A percentile compares a stretch with the other conserved stretches of the same genome.
These are phyloP conservation scores for Saccharomyces eubayanus DNA, from an alignment of 805 yeast species.

Conservation along the genomic window DNA sequence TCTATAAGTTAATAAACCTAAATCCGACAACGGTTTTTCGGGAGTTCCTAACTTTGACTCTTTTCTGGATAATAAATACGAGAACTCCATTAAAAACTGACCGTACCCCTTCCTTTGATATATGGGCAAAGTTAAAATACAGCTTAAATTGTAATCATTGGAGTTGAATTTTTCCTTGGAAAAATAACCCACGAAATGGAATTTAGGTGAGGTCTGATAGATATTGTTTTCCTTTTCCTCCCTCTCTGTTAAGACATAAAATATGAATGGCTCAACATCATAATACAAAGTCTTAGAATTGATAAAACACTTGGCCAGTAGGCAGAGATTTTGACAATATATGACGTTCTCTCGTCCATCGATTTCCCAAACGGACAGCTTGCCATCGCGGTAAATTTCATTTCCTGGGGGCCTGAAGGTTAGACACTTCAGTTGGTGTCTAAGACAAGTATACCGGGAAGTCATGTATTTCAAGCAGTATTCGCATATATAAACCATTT, in stretches of 20 bases:
- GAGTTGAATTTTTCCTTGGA: slow-evolving; percentile 74
- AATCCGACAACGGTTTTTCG: slow-evolving; percentile 83
- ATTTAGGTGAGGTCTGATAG: slow-evolving; percentile 23
- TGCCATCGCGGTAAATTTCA: slow-evolving; percentile 70
- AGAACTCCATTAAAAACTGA: slow-evolving; percentile 76
- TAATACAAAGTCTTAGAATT: slow-evolving; percentile 88
- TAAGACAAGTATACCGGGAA: slow-evolving; percentile 52
- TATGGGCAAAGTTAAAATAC: slow-evolving; percentile 83
- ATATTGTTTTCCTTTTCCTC: slow-evolving; percentile 33
- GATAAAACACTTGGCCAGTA: slow-evolving; percentile 79
- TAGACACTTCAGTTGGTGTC: slow-evolving; percentile 74
- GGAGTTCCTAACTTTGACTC: slow-evolving; percentile 85
- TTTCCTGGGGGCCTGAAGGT: slow-evolving; percentile 72
- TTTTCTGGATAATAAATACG: slow-evolving; percentile 65
- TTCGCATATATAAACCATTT: slow-evolving; percentile 69
- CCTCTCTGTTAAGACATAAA: slow-evolving; percentile 72
- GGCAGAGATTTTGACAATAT: slow-evolving; percentile 84
- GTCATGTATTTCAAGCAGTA: slow-evolving; percentile 73
- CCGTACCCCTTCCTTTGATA: slow-evolving; percentile 89
- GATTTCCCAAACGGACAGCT: slow-evolving; percentile 75
- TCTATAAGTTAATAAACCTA: slow-evolving; percentile 79
- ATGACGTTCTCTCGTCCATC: slow-evolving; percentile 79
- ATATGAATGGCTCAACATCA: slow-evolving; percentile 92
- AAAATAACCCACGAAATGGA: slow-evolving; percentile 89
- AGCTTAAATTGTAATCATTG: slow-evolving; percentile 75